Base-by-base conservation (phyloP, 164 flowering plant species). In the Vitis cinerea region DNA sequence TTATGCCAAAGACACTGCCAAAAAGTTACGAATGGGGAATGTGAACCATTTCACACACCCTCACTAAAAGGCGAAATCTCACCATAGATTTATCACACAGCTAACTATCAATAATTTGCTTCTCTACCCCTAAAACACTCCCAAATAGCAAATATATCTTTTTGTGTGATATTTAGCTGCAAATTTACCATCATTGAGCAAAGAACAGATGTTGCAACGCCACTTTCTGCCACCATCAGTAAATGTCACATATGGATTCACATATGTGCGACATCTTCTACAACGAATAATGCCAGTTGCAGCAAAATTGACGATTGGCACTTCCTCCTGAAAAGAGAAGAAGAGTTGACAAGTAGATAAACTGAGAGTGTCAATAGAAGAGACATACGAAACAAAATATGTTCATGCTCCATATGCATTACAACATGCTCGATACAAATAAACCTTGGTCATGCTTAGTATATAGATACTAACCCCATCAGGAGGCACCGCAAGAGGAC, bases 171-270 rank as follows among this genome's bases (percentile, higher is more conserved):
- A 16, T 31, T 11, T 16, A 52, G 70, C 17, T n/a, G 57, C 44
- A 52, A 67, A 65, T 23, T 66, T 87, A 95, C 99, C 99, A 71
- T 95, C 99, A 83, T 95, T 95, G 68, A 89, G 92, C 63, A 90
- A 81, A 53, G 90, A 63, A 73, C 99, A 95, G 53, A 95, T 88
- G 79, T 93, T 95, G 85, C 99, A 95, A 5, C 94, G 91, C 97
- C 98, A 93, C 82, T 90, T 95, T 77, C 93, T 85, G 77, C 99
- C 99, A 76, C 83, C 83, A 80, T 95, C 99, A n/a, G 91, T 80
- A 77, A 95, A 95, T 52, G 86, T 82, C 51, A 90, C 93, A 78
- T 83, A 91, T 4, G 99, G 98, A 81, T 95, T 95, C 69, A 95
- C 85, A 80, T 95, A 95, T 37, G 98, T 88, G 54, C 99, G 91